These are phyloP conservation scores for Oryza rufipogon DNA, from an alignment of 176 grass and related monocot species.

Conservation along the genomic window DNA sequence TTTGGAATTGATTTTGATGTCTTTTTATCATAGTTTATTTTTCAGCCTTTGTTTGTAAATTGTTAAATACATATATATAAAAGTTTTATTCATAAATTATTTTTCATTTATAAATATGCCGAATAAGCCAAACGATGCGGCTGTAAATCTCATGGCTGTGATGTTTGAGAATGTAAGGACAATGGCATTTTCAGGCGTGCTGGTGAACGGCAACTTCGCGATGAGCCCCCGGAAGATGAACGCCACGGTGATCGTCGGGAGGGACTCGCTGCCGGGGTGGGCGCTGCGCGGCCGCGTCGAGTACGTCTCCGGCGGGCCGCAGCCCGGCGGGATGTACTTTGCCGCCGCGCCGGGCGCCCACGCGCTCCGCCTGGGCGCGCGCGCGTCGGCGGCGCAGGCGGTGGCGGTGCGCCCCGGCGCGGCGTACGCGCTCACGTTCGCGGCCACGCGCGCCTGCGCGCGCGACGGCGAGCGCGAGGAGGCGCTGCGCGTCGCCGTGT, in stretches of 20 bases:
- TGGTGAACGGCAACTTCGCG: conserved; percentile 72
- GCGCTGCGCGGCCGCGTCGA: conserved; percentile 55
- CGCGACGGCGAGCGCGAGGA: conserved; percentile 37
- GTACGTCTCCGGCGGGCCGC: conserved; percentile 68
- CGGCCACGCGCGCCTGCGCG: conserved; percentile 65
- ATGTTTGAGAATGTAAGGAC: neutral
- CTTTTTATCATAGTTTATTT: no score
- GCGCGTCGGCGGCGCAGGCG: conserved; percentile 54
- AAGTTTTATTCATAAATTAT: neutral
- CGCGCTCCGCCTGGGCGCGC: conserved; percentile 57
- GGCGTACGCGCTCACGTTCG: conserved; percentile 61
- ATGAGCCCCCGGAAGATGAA: conserved; percentile 58
- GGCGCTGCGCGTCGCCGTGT: conserved; percentile 43
- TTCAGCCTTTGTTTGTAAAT: no score
- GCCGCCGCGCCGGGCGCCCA: conserved; percentile 52
- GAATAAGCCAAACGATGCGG: no score
- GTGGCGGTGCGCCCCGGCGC: conserved; percentile 52
- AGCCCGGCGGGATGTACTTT: conserved; percentile 64
- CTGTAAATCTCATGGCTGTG: neutral
- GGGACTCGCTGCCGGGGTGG: conserved; percentile 62
- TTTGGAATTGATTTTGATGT: neutral
- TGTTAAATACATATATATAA: no score
- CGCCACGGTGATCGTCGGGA: conserved; percentile 53
- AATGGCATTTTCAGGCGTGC: conserved; percentile 35
- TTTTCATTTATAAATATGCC: no score